These are phyloP conservation scores for Stromatinia cepivora DNA, from an alignment of 2,329 filamentous ascomycete genomes.

Conservation along the genomic window DNA sequence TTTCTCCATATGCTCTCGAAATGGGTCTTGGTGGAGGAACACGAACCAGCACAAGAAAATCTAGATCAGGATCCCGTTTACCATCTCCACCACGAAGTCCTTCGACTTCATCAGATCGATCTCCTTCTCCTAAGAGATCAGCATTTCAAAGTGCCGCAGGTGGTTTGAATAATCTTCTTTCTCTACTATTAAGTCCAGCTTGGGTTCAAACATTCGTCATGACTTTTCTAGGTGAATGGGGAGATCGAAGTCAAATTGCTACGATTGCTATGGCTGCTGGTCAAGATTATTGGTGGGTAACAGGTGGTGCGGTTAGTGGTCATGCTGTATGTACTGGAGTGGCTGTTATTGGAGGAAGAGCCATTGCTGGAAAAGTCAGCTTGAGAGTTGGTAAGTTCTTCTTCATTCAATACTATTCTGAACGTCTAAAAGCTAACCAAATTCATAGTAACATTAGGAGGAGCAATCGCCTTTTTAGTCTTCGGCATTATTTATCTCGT, in stretches of 20 bases:
- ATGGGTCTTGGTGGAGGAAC: slow-evolving; percentile 63
- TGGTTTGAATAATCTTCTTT: slow-evolving; percentile 83
- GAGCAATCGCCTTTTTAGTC: slow-evolving; percentile 82
- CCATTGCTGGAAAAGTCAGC: slow-evolving; percentile 91
- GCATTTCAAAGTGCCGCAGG: slow-evolving; percentile 49
- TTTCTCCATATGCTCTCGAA: slow-evolving; percentile 77
- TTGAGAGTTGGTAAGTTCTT: slow-evolving; percentile 83
- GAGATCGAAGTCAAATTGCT: slow-evolving; percentile 94
- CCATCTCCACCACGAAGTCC: slow-evolving; percentile 79
- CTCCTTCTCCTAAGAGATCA: slow-evolving; percentile 42
- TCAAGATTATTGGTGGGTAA: slow-evolving; percentile 99
- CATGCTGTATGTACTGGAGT: slow-evolving; percentile 88
- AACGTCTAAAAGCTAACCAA: slow-evolving; percentile 30
- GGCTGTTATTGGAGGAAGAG: slow-evolving; percentile 87
- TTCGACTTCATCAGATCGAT: slow-evolving; percentile 69
- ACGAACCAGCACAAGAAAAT: slow-evolving; percentile 61
- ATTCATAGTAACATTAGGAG: slow-evolving; percentile 79
- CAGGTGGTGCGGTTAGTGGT: slow-evolving; percentile 79
- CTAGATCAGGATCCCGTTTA: slow-evolving; percentile 72
- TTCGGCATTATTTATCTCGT: slow-evolving; percentile 92
- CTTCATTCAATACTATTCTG: not conserved
- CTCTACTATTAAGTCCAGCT: slow-evolving; percentile 84
- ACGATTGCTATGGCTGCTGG: slow-evolving; percentile 99
- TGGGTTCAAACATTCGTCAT: slow-evolving; percentile 99
- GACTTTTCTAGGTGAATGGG: slow-evolving; percentile 99